Evolutionary conservation across 345 rosid species (phyloP).

Genomic region (rapeseed (Brassica napus)): DNA sequence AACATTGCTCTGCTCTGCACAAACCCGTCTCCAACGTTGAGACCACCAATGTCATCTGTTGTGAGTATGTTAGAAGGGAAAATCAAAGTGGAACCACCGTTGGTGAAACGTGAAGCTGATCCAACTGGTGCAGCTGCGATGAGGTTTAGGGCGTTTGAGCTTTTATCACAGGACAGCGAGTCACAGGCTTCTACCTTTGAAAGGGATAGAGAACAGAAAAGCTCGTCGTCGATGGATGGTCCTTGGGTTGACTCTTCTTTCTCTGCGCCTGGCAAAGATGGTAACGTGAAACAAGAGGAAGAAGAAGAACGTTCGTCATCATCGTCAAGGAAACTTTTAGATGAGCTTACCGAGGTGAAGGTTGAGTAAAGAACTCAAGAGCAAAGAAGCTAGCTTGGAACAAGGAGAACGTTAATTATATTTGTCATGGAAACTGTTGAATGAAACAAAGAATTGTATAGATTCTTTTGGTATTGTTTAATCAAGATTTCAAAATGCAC

Average conservation of each 20-base stretch:
- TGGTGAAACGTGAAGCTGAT: slow-evolving; percentile 54
- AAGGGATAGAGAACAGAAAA: slow-evolving; percentile 43
- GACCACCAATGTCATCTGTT: slow-evolving; percentile 87
- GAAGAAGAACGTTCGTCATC: slow-evolving; percentile 24
- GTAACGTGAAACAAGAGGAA: slow-evolving; percentile 18
- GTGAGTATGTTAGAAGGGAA: slow-evolving; percentile 85
- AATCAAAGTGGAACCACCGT: slow-evolving; percentile 64
- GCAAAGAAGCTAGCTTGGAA: background rate
- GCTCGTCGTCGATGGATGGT: slow-evolving; percentile 58
- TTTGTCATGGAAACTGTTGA: background rate
- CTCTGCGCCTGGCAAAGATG: slow-evolving; percentile 47
- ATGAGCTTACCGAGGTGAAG: slow-evolving; percentile 32
- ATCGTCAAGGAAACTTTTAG: slow-evolving; percentile 29
- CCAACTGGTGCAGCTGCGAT: slow-evolving; percentile 49
- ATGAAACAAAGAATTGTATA: background rate
- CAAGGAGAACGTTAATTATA: background rate
- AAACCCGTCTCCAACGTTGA: slow-evolving; percentile 80
- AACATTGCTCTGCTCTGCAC: slow-evolving; percentile 81
- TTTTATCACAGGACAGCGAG: slow-evolving; percentile 65
- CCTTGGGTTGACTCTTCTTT: slow-evolving; percentile 64
- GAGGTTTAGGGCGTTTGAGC: slow-evolving; percentile 79
- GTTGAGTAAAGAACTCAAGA: slow-evolving; percentile 16
- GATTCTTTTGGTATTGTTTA: background rate
- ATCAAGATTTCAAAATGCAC: background rate
- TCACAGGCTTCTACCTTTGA: slow-evolving; percentile 46